Percentiles rank a stretch among this genome's conserved stretches.
Conservation (phyloP, 129 eudicot species). For the Calendula officinalis region DNA sequence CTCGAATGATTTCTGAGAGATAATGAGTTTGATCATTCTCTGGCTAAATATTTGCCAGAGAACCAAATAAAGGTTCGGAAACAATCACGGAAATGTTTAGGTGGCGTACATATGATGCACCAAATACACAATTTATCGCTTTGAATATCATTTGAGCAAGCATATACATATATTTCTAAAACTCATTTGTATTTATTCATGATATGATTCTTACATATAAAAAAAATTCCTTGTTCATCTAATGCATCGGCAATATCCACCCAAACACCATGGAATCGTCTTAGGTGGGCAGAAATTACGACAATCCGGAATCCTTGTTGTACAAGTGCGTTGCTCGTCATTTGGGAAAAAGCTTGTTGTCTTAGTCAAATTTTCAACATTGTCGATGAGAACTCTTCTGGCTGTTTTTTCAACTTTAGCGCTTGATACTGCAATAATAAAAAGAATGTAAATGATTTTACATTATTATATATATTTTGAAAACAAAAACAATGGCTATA, state of each 20-base stretch:
- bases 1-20: too few species aligned
- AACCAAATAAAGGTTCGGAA: too few species aligned
- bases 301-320: constrained; percentile 20
- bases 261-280: constrained; percentile 19
- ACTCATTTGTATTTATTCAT: neutral
- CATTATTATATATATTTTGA: neutral
- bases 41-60: too few species aligned
- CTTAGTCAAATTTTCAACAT: neutral
- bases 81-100: too few species aligned
- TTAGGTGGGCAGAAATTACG: constrained; percentile 13
- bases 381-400: neutral
- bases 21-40: too few species aligned
- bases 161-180: neutral
- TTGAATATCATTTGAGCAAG: too few species aligned
- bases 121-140: too few species aligned
- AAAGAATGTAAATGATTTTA: neutral
- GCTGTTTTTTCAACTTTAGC: neutral
- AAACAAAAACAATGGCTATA: neutral
- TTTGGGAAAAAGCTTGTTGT: neutral
- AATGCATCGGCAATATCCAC: constrained; percentile 22
- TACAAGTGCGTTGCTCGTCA: neutral
- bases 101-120: too few species aligned
- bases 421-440: constrained; percentile 9
- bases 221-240: neutral
- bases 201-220: constrained; percentile 9